Percentiles rank a stretch among this genome's conserved stretches.
phyloP scores from a whole-genome alignment of 2,329 filamentous ascomycete species.

The Aureobasidium pullulans region DNA sequence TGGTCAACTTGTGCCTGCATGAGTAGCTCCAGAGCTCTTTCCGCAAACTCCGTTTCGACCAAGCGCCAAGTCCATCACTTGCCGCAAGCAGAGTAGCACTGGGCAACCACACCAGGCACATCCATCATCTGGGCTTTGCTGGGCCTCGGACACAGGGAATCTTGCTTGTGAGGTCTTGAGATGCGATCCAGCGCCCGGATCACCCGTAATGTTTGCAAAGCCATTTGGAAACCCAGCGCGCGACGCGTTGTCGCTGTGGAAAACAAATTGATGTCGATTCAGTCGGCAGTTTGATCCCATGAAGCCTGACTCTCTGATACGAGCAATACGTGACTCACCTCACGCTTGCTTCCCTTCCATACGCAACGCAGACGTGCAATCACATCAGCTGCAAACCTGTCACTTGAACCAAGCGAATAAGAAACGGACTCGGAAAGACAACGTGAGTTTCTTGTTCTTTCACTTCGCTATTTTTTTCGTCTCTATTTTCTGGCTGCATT shows the following conservation, averaged over 20 bases:
- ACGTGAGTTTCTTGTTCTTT: too few species aligned
- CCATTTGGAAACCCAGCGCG: background rate
- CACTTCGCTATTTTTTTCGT: too few species aligned
- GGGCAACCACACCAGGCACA: slow-evolving; percentile 1
- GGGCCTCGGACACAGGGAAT: background rate
- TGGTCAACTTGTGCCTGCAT: slow-evolving; percentile 2
- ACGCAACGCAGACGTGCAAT: background rate
- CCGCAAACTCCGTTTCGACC: slow-evolving; percentile 4
- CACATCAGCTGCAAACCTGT: too few species aligned
- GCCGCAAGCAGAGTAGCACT: slow-evolving; percentile 6
- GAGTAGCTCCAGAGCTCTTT: background rate
- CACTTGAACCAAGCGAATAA: background rate
- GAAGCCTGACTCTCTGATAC: background rate
- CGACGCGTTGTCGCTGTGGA: background rate
- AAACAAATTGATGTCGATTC: background rate
- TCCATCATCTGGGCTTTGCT: background rate
- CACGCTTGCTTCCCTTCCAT: background rate
- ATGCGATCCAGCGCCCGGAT: too few species aligned
- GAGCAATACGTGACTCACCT: background rate
- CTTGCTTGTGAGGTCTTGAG: background rate
- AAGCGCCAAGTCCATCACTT: background rate
- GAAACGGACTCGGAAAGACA: too few species aligned
- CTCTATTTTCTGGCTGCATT: too few species aligned
- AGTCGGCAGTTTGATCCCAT: background rate
- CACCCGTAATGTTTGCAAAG: background rate